Base-by-base conservation (phyloP, 371 early-diverging fungal species). In the Apophysomyces elegans region DNA sequence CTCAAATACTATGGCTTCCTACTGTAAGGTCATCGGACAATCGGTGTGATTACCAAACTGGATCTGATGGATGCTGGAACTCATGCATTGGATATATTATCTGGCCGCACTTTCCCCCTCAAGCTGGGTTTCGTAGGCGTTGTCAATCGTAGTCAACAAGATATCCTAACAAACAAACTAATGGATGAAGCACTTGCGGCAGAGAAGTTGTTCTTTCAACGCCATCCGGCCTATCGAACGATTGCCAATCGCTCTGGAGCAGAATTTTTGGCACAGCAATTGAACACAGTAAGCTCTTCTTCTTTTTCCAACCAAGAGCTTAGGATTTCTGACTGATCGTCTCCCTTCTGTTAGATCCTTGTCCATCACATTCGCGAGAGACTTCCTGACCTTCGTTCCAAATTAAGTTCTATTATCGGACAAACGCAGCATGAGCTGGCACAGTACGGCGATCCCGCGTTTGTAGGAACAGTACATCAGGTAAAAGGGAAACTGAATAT, bases 41-140 rank as follows among this genome's bases (percentile, higher is more conserved):
- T 96, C 39, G 95, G 96, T 57, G 95, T 97, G 5, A 74, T 97
- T 56, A 96, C 96, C 45, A 97, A 97, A 77, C 79, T 96, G 57
- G 97, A 97, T 81, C 74, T 97, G 64, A 96, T 97, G 96, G 97
- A 97, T 75, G 88, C 88, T 38, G 96, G 96, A 38, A 95, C 95
- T 35, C 91, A 95, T 78, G 92, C 95, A 36, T 73, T 94, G 58
- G 93, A 95, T 65, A 87, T 95, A 16, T 83, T 97, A 47, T 87
- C 91, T 37, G 94, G 94, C 21, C 86, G 91, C 54, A 85, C 90
- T 0, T 90, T 90, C 43, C 92, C 90, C 11, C 75, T 96, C 44
- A 92, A 90, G 56, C 80, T 96, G 32, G 97, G 97, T 9, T 97
- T 92, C 78, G 88, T 95, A 65, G 95, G 94, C 57, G 90, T 95